Conservation (phyloP, 1,139 yeast species). For the Tardiomyces digboiensis region DNA sequence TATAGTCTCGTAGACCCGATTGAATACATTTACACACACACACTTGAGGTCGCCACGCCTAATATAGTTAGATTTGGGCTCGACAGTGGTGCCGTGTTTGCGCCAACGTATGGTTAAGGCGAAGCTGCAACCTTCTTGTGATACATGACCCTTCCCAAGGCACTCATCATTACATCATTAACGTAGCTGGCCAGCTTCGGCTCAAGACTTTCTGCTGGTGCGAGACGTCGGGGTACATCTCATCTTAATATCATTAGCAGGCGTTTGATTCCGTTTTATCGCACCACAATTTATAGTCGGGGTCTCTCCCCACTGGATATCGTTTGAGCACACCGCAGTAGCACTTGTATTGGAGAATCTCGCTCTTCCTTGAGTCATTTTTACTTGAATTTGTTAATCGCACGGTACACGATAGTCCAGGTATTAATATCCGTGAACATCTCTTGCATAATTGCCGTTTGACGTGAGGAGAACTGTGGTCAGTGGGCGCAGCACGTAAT, state of each 20-base stretch:
- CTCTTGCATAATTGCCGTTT: slow-evolving; percentile 54
- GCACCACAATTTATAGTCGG: slow-evolving; percentile 22
- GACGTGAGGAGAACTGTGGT: slow-evolving; percentile 35
- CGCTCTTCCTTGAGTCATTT: slow-evolving; percentile 19
- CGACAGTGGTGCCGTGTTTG: too few relatives aligned
- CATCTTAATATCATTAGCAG: background rate
- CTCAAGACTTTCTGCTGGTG: too few relatives aligned
- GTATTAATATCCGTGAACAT: slow-evolving; percentile 40
- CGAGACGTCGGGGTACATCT: background rate
- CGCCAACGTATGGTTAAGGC: too few relatives aligned
- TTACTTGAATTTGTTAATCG: slow-evolving; percentile 14
- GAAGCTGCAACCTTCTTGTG: too few relatives aligned
- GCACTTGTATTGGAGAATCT: slow-evolving; percentile 27
- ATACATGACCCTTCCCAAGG: too few relatives aligned
- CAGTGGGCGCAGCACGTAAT: background rate
- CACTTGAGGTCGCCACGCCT: too few relatives aligned
- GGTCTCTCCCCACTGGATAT: slow-evolving; percentile 32
- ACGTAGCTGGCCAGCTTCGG: too few relatives aligned
- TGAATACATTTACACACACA: too few relatives aligned
- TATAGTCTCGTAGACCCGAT: too few relatives aligned
- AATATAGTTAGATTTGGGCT: too few relatives aligned
- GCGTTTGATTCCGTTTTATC: slow-evolving; percentile 3
- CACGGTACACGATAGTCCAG: slow-evolving; percentile 36
- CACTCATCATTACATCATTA: too few relatives aligned
- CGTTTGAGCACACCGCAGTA: slow-evolving; percentile 30